A percentile compares a stretch with the other conserved stretches of the same genome.
Evolutionary conservation across 2,329 filamentous ascomycete genomes (phyloP).

Genomic region (Aspergillus flavus): DNA sequence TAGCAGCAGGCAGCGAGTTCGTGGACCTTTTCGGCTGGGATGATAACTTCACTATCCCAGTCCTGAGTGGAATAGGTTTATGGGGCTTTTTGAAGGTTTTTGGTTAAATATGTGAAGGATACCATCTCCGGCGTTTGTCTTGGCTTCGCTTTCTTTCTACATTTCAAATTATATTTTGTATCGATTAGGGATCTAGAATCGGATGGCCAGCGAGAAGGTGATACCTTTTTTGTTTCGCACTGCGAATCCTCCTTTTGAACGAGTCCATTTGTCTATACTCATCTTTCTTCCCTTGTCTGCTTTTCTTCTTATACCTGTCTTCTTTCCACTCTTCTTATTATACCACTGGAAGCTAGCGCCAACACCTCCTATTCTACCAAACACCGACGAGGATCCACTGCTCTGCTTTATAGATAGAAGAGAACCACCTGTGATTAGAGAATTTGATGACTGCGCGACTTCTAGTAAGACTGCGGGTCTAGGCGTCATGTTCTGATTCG

Average conservation of each 20-base stretch:
- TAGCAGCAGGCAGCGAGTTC: slow-evolving; percentile 86
- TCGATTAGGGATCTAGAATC: background rate
- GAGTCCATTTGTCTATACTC: background rate
- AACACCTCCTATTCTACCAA: background rate
- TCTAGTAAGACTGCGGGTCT: background rate
- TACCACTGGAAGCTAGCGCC: background rate
- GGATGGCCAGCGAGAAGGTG: background rate
- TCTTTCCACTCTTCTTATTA: background rate
- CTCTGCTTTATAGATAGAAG: background rate
- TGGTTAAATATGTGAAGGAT: slow-evolving; percentile 46
- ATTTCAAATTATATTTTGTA: background rate
- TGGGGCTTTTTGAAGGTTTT: slow-evolving; percentile 92
- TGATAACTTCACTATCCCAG: slow-evolving; percentile 95
- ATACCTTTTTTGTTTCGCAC: background rate
- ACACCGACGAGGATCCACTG: background rate
- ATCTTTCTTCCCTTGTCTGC: background rate
- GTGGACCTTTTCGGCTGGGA: slow-evolving; percentile 93
- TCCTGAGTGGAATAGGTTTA: slow-evolving; percentile 83
- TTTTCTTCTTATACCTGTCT: background rate
- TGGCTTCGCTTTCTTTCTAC: slow-evolving; percentile 6
- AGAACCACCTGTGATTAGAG: background rate
- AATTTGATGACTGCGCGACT: background rate
- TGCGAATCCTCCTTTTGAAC: background rate
- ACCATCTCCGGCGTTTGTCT: background rate
- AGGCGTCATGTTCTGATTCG: background rate